Evolutionary conservation across 345 rosid species (phyloP).

Genomic region (Adansonia digitata): DNA sequence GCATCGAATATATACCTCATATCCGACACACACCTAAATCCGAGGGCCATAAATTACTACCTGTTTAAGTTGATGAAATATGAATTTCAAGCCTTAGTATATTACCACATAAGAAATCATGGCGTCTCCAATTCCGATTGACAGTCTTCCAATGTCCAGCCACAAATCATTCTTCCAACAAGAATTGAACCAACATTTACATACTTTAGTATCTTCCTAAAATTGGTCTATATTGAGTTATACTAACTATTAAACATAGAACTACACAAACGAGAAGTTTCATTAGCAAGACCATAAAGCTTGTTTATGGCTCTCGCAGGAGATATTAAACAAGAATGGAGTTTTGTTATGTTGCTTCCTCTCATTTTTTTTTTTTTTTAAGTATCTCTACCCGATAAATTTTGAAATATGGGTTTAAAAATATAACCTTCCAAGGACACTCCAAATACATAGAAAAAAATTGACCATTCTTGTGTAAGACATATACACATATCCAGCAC

Average conservation of each 20-base stretch:
- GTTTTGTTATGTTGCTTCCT: no score
- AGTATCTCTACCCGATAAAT: no score
- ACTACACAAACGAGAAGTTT: background rate
- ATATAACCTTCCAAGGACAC: no score
- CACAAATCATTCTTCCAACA: constrained; percentile 30
- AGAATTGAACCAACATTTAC: background rate
- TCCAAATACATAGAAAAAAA: no score
- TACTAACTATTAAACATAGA: background rate
- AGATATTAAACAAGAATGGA: background rate
- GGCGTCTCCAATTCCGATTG: constrained; percentile 30
- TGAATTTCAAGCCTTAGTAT: background rate
- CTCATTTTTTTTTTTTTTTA: no score
- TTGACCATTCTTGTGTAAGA: no score
- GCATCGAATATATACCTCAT: no score
- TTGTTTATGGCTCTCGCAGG: background rate
- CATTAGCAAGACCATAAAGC: background rate
- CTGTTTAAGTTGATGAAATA: no score
- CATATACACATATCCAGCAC: no score
- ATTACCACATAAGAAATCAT: constrained; percentile 35
- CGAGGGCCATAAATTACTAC: no score
- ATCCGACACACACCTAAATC: no score
- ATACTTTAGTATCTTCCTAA: background rate
- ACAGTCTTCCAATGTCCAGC: constrained; percentile 40
- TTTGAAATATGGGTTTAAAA: no score
- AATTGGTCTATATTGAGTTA: background rate